Conservation (phyloP, 805 yeast genomes). For the Saturnispora serradocipensis region DNA sequence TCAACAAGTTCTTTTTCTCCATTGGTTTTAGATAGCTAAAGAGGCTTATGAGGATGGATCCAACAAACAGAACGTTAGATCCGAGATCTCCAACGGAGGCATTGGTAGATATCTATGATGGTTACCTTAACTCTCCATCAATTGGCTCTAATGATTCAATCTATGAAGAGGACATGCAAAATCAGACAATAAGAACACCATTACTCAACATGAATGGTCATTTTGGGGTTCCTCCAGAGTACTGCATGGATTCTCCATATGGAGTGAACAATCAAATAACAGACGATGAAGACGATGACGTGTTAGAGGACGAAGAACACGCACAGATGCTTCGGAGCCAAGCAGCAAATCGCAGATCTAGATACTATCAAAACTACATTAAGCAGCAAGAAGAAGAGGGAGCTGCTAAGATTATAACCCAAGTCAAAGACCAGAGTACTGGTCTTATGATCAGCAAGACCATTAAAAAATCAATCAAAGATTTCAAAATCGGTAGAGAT, state of each 20-base stretch:
- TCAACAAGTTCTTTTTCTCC: not conserved
- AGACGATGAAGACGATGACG: constrained; percentile 2
- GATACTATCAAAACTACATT: not conserved
- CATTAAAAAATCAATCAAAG: constrained; percentile 54
- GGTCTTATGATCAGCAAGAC: constrained; percentile 46
- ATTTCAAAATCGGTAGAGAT: constrained; percentile 77
- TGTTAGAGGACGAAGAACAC: not conserved
- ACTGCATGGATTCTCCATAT: constrained; percentile 1
- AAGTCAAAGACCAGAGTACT: constrained; percentile 29
- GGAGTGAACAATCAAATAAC: not conserved
- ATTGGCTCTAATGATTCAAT: constrained; percentile 5
- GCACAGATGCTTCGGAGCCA: not conserved
- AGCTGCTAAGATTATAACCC: constrained; percentile 46
- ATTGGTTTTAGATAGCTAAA: not conserved
- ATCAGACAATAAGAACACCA: constrained; percentile 3
- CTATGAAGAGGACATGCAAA: constrained; percentile 4
- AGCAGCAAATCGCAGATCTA: constrained; percentile 1
- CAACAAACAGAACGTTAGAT: constrained; percentile 7
- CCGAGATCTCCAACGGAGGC: constrained; percentile 9
- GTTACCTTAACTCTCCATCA: constrained; percentile 17
- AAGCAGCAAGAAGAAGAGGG: constrained; percentile 35
- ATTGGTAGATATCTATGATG: constrained; percentile 22
- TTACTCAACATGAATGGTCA: constrained; percentile 7
- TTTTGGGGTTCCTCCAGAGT: constrained; percentile 8
- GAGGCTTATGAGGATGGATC: not conserved